These are phyloP conservation scores for Asterionellopsis glacialis DNA, from an alignment of 108 stramenopile species.

Conservation along the genomic window DNA sequence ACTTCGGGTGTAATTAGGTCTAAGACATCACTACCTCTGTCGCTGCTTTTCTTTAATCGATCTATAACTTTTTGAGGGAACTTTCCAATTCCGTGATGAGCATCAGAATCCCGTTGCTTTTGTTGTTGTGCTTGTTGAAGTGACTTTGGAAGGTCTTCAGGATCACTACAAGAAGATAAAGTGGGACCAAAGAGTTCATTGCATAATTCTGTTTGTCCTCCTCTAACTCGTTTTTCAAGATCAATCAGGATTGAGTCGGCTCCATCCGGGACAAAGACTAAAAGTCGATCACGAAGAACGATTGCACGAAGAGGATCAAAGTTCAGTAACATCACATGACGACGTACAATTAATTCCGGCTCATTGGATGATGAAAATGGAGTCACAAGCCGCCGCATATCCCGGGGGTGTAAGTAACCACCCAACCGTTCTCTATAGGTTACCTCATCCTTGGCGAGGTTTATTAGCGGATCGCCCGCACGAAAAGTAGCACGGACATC, in stretches of 20 bases:
- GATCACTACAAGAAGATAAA: no score
- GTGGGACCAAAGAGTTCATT: conserved; percentile 41
- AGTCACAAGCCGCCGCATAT: conserved; percentile 88
- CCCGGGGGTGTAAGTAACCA: conserved; percentile 85
- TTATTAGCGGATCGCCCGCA: background rate
- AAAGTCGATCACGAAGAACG: conserved; percentile 67
- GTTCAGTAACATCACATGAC: conserved; percentile 84
- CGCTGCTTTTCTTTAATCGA: no score
- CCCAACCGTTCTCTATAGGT: conserved; percentile 69
- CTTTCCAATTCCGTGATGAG: background rate
- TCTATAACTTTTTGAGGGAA: no score
- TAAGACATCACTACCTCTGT: no score
- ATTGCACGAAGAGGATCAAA: conserved; percentile 85
- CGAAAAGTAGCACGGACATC: background rate
- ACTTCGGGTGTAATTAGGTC: background rate
- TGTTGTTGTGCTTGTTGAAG: no score
- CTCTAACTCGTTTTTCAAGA: conserved; percentile 61
- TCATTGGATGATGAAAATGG: conserved; percentile 85
- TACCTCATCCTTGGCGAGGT: conserved; percentile 1
- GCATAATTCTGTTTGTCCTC: conserved; percentile 44
- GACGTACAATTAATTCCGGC: conserved; percentile 77
- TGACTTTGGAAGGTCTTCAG: no score
- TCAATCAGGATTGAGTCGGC: conserved; percentile 75
- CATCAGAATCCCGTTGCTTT: no score
- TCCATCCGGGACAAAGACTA: conserved; percentile 81